phyloP scores from a whole-genome alignment of 169 alveolate genomes.

The Sarcocystis neurona region DNA sequence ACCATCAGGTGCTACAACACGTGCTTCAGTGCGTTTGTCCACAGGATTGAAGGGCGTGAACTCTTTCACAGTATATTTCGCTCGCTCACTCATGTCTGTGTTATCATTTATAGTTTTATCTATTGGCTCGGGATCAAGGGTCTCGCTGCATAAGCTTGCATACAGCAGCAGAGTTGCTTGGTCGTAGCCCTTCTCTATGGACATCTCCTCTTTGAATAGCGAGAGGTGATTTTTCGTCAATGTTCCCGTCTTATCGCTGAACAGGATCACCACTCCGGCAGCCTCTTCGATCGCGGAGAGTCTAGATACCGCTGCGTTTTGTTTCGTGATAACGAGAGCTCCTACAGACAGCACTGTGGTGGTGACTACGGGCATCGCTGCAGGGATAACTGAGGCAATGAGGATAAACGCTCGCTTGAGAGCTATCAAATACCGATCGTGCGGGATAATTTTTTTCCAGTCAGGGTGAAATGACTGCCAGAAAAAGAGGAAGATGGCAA shows the following conservation, averaged over 20 bases:
- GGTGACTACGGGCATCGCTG: conserved; percentile 79
- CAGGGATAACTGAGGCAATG: conserved; percentile 64
- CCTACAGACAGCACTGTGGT: conserved; percentile 82
- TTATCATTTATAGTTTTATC: conserved; percentile 56
- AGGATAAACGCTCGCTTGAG: conserved; percentile 64
- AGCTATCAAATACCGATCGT: conserved; percentile 17
- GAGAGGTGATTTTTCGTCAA: conserved; percentile 86
- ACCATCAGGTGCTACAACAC: conserved; percentile 63
- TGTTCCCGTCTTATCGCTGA: conserved; percentile 93
- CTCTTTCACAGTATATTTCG: conserved; percentile 58
- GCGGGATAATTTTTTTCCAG: conserved; percentile 42
- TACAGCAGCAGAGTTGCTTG: conserved; percentile 51
- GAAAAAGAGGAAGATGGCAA: conserved; percentile 55
- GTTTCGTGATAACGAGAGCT: conserved; percentile 77
- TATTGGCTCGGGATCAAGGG: conserved; percentile 63
- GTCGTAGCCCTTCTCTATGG: conserved; percentile 57
- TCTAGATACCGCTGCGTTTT: conserved; percentile 80
- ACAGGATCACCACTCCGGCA: conserved; percentile 83
- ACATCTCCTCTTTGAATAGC: conserved; percentile 67
- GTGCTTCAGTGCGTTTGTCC: conserved; percentile 70
- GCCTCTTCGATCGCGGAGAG: conserved; percentile 82
- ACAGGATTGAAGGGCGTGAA: conserved; percentile 74
- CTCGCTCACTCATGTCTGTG: conserved; percentile 57
- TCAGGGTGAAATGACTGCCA: conserved; percentile 65
- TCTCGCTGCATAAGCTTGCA: conserved; percentile 68